These are phyloP conservation scores for Jacaranda copaia DNA, from an alignment of 257 asterid species.

Conservation along the genomic window DNA sequence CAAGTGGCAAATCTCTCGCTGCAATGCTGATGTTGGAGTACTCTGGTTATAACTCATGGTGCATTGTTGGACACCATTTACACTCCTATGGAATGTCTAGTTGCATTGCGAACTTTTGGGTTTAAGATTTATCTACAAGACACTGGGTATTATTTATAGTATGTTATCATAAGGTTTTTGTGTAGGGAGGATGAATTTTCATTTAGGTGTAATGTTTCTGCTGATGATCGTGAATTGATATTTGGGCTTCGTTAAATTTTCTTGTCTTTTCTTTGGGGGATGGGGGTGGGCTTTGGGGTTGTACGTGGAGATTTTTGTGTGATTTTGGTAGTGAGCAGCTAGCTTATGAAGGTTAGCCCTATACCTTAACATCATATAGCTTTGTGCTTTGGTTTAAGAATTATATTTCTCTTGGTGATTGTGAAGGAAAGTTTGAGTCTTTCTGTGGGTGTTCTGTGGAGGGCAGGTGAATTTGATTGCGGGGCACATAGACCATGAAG, in stretches of 20 bases:
- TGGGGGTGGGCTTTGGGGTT: too few species aligned
- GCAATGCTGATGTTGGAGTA: too few species aligned
- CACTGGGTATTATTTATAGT: neutral
- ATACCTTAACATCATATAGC: neutral
- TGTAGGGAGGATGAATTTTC: too few species aligned
- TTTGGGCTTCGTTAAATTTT: too few species aligned
- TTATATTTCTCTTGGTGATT: neutral
- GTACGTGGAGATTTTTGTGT: too few species aligned
- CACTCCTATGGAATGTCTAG: conserved; percentile 5
- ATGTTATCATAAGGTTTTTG: conserved; percentile 12
- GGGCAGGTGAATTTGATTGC: conserved; percentile 81
- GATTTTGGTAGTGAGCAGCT: too few species aligned
- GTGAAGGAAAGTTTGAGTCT: neutral
- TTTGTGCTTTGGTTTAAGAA: neutral
- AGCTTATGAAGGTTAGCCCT: neutral
- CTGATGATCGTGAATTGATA: neutral
- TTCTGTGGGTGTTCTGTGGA: conserved; percentile 2
- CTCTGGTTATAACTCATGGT: too few species aligned
- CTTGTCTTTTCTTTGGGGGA: too few species aligned
- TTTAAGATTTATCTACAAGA: neutral
- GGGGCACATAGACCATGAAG: conserved; percentile 78
- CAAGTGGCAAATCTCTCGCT: too few species aligned
- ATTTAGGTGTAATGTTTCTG: neutral
- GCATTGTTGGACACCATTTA: neutral
- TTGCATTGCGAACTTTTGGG: neutral